Base-by-base conservation (phyloP, 1,284 basidiomycete genomes). In the Leccinum fuscescens region DNA sequence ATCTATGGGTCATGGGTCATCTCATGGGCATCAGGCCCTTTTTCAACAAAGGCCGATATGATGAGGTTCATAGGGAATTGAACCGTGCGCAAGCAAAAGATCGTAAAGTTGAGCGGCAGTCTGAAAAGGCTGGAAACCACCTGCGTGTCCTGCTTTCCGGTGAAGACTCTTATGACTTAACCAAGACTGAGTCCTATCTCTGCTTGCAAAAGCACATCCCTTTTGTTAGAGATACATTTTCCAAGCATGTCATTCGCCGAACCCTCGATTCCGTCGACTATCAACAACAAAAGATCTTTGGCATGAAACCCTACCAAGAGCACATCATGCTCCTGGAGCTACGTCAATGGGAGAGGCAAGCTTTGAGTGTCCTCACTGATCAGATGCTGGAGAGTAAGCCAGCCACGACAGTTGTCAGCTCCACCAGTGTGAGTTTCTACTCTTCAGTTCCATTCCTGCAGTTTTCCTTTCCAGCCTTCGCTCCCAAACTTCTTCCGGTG, bases 31-130 rank as follows among this genome's bases (percentile, higher is more conserved):
- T 49, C 22, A 24, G 7, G 12, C 22, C 12, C 24, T 24, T 22
- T 15, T 9, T 14, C n/a, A 7, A 27, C 12, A 24, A 11, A 22
- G n/a, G 24, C 22, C n/a, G 5, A 33, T 8, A 14, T 35, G 9
- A 59, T 3, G 33, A 49, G 1, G 50, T 59, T 35, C 54, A 9
- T 4, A 22, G 9, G 5, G 37, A 59, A 31, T n/a, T 59, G 3
- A 55, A 55, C 20, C 35, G 14, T 4, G 53, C 46, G 46, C 58
- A 55, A 35, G 48, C 46, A 1, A 54, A 50, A 12, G 58, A 59
- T 27, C 35, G 37, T 6, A 49, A 33, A 24, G 58, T 54, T 3
- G 53, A 46, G n/a, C 20, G 8, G 6, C 17, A 46, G 20, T 20
- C 8, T 12, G 44, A 46, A 12, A 20, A 17, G 11, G 44, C 44